Evolutionary conservation across 2,329 filamentous ascomycete species (phyloP).

Genomic region (Epichloe coenophiala): DNA sequence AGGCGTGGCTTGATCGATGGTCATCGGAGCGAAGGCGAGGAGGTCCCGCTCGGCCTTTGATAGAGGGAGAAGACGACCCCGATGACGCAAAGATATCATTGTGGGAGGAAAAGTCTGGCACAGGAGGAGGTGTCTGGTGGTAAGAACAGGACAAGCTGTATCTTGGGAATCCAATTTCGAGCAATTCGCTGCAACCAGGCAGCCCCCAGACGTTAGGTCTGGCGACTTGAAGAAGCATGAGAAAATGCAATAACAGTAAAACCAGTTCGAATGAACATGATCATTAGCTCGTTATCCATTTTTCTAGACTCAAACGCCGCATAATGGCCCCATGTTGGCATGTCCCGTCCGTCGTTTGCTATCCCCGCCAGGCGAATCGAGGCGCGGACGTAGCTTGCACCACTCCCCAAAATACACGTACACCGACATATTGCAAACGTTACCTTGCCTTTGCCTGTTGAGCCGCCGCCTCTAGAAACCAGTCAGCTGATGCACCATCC

Average conservation of each 20-base stretch:
- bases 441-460: slow-evolving; percentile 44
- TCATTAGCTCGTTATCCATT: not conserved
- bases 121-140: slow-evolving; percentile 28
- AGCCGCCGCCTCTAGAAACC: slow-evolving; percentile 37
- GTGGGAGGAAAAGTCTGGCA: slow-evolving; percentile 26
- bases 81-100: slow-evolving; percentile 14
- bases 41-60: slow-evolving; percentile 33
- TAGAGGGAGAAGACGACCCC: slow-evolving; percentile 24
- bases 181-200: not conserved
- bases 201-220: not conserved
- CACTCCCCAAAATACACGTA: not conserved
- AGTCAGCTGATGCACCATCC: not conserved
- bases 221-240: not conserved
- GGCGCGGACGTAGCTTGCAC: not conserved
- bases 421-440: not conserved
- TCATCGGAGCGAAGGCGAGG: slow-evolving; percentile 41
- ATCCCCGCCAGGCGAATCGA: not conserved
- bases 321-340: not conserved
- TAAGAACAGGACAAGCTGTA: slow-evolving; percentile 5
- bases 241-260: not conserved
- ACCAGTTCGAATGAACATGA: not conserved
- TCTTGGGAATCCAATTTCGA: slow-evolving; percentile 4
- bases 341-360: not conserved
- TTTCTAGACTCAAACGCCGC: slow-evolving; percentile 2
- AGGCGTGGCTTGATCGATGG: slow-evolving; percentile 52